These are phyloP conservation scores for Oryza nivara DNA, from an alignment of 176 grass and related monocot genomes.

Conservation along the genomic window DNA sequence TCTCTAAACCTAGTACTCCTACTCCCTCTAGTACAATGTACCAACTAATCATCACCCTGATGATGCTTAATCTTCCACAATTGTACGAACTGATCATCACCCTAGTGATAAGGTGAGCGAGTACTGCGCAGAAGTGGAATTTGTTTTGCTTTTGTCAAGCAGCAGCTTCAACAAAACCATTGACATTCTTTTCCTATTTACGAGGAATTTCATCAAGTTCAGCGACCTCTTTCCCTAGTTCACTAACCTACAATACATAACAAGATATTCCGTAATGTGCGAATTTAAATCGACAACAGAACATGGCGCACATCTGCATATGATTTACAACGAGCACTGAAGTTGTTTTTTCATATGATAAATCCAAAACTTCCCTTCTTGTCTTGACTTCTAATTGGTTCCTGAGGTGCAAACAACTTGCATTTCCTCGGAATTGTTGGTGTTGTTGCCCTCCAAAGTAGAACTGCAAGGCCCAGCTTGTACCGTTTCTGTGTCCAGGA, in stretches of 20 bases:
- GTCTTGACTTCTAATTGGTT: not conserved
- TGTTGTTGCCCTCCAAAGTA: not conserved
- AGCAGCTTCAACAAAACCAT: too few relatives aligned
- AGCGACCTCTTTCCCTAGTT: not conserved
- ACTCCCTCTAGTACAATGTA: too few relatives aligned
- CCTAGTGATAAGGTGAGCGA: too few relatives aligned
- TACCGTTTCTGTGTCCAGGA: not conserved
- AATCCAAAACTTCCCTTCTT: not conserved
- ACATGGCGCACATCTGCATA: not conserved
- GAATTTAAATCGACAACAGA: not conserved
- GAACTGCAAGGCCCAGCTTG: not conserved
- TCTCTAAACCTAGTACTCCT: too few relatives aligned
- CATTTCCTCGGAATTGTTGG: not conserved
- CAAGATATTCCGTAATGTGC: not conserved
- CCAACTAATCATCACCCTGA: too few relatives aligned
- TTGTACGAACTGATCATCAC: too few relatives aligned
- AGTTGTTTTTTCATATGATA: not conserved
- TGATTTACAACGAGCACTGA: not conserved
- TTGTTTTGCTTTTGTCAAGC: too few relatives aligned
- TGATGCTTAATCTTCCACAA: too few relatives aligned
- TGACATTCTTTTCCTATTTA: not conserved
- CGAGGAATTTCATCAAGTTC: not conserved
- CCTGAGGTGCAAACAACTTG: not conserved
- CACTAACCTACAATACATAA: not conserved
- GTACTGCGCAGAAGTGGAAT: too few relatives aligned